phyloP scores from a whole-genome alignment of 495 filamentous ascomycete species.

The Penicillium lagena region DNA sequence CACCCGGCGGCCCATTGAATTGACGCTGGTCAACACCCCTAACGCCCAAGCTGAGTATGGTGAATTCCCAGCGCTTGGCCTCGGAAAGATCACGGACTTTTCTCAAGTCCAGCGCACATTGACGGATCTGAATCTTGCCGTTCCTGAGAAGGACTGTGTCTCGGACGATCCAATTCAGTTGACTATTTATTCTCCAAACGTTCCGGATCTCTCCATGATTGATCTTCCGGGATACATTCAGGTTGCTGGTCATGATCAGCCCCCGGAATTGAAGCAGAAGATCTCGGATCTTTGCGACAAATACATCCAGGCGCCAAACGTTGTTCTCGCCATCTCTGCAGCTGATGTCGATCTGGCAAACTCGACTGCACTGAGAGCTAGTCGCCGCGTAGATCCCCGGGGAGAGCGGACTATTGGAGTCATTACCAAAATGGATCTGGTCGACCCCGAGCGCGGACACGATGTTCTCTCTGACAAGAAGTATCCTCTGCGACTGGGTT shows the following conservation, averaged over 20 bases:
- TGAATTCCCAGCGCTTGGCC: slow-evolving; percentile 88
- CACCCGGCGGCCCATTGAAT: slow-evolving; percentile 89
- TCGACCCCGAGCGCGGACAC: slow-evolving; percentile 73
- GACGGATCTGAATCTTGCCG: slow-evolving; percentile 90
- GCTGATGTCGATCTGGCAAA: slow-evolving; percentile 97
- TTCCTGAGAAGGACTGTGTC: slow-evolving; percentile 84
- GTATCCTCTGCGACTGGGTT: slow-evolving; percentile 92
- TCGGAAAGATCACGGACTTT: slow-evolving; percentile 92
- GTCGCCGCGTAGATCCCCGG: slow-evolving; percentile 84
- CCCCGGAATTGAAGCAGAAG: slow-evolving; percentile 86
- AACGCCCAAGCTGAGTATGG: slow-evolving; percentile 87
- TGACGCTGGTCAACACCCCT: slow-evolving; percentile 94
- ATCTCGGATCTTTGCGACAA: slow-evolving; percentile 96
- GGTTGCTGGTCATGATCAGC: slow-evolving; percentile 85
- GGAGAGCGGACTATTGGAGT: slow-evolving; percentile 97
- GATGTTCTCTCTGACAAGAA: slow-evolving; percentile 79
- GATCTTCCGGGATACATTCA: slow-evolving; percentile 98
- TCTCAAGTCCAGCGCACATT: slow-evolving; percentile 85
- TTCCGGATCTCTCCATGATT: slow-evolving; percentile 93
- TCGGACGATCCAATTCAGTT: slow-evolving; percentile 96
- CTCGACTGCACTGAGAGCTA: slow-evolving; percentile 86
- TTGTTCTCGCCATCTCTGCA: slow-evolving; percentile 95
- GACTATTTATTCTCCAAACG: slow-evolving; percentile 87
- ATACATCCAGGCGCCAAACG: slow-evolving; percentile 93
- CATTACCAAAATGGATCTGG: slow-evolving; percentile 98